phyloP scores from a whole-genome alignment of 306 rosid genomes.

The Cicer bijugum region DNA sequence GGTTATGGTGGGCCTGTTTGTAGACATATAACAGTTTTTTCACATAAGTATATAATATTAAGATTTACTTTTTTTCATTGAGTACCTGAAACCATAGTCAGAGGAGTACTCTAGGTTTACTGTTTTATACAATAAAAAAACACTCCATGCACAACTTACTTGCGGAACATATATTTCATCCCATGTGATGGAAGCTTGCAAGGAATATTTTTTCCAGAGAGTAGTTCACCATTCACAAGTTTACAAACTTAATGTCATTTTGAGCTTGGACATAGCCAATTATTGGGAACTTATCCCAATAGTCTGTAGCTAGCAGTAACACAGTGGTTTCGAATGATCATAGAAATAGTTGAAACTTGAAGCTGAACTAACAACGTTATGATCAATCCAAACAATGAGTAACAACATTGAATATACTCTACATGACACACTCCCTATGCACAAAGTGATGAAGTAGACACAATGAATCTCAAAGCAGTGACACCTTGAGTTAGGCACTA shows the following conservation, averaged over 20 bases:
- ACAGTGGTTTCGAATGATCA: constrained; percentile 1
- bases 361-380: neutral
- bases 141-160: neutral
- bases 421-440: constrained; percentile 7
- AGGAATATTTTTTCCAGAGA: neutral
- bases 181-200: neutral
- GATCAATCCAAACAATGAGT: constrained; percentile 23
- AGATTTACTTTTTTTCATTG: neutral
- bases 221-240: neutral
- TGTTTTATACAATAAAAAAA: neutral
- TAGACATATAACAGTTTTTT: neutral
- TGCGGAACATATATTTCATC: constrained; percentile 8
- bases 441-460: constrained; percentile 1
- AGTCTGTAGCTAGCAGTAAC: neutral
- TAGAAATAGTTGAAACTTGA: constrained; percentile 6
- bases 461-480: neutral
- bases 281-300: constrained; percentile 4
- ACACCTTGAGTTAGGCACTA: constrained; percentile 16
- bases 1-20: neutral
- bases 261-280: constrained; percentile 15
- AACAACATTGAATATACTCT: neutral
- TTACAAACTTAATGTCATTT: neutral
- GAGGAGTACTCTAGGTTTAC: neutral
- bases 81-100: neutral
- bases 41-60: neutral